These are phyloP conservation scores for Calonectria pseudoreteaudii DNA, from an alignment of 2,329 filamentous ascomycete species.

Conservation along the genomic window DNA sequence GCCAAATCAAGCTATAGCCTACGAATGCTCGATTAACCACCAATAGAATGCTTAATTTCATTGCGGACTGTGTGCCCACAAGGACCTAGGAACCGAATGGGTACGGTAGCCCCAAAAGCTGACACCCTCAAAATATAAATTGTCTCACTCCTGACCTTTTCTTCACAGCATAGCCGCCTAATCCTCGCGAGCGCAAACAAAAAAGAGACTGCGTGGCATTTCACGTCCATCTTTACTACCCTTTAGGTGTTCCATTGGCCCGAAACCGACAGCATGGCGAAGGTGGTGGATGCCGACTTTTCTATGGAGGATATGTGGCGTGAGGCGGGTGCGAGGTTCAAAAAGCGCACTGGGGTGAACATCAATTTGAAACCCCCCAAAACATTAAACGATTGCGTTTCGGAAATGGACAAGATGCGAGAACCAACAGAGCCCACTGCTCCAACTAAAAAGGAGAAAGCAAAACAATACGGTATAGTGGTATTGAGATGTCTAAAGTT, in stretches of 20 bases:
- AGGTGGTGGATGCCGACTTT: background rate
- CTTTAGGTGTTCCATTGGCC: no score
- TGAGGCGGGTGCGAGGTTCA: background rate
- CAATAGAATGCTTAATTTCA: background rate
- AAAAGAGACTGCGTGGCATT: background rate
- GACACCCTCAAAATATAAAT: background rate
- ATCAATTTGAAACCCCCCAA: background rate
- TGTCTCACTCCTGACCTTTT: background rate
- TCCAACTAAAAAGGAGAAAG: background rate
- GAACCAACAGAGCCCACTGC: background rate
- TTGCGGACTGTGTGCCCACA: background rate
- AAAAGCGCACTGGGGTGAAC: background rate
- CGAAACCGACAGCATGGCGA: background rate
- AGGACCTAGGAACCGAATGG: background rate
- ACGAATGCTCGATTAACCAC: background rate
- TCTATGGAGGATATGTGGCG: constrained; percentile 1
- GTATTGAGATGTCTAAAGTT: background rate
- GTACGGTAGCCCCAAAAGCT: background rate
- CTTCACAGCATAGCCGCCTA: background rate
- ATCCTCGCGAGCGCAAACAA: background rate
- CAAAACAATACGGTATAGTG: background rate
- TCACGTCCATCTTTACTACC: background rate
- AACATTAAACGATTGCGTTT: background rate
- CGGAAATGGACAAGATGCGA: background rate
- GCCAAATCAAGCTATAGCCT: background rate